phyloP scores from a whole-genome alignment of 495 filamentous ascomycete genomes.

The Corynascus novoguineensis region DNA sequence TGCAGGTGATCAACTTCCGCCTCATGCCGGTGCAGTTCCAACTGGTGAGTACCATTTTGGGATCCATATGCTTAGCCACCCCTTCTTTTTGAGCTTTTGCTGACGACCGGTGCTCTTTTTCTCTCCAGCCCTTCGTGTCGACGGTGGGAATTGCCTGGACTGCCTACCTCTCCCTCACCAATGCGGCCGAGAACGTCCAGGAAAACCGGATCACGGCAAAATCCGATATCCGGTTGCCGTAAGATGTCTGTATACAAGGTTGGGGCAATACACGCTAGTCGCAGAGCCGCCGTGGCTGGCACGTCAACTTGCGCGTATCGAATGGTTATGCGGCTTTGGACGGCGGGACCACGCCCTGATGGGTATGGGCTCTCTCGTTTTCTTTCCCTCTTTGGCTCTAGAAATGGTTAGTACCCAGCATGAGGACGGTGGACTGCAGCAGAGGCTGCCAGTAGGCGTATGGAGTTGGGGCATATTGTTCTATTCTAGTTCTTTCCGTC shows the following conservation, averaged over 20 bases:
- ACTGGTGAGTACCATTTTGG: conserved; percentile 89
- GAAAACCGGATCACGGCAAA: background rate
- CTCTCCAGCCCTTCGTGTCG: conserved; percentile 85
- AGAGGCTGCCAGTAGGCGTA: too few species aligned
- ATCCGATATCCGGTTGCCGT: conserved; percentile 7
- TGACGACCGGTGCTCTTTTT: background rate
- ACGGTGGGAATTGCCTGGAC: conserved; percentile 98
- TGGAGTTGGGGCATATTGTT: conserved; percentile 14
- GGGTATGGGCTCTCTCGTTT: too few species aligned
- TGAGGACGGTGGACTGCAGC: too few species aligned
- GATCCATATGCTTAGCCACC: background rate
- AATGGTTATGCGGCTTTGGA: too few species aligned
- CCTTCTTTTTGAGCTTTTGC: background rate
- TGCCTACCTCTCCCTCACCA: conserved; percentile 93
- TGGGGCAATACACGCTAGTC: too few species aligned
- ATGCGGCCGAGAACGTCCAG: conserved; percentile 66
- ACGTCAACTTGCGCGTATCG: too few species aligned
- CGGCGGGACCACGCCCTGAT: too few species aligned
- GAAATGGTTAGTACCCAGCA: too few species aligned
- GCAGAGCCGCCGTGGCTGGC: too few species aligned
- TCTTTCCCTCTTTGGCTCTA: background rate
- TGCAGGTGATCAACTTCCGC: conserved; percentile 96
- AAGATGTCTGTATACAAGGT: background rate
- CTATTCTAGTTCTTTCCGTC: too few species aligned
- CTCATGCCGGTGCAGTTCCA: conserved; percentile 94